Conservation (phyloP, 2,329 filamentous ascomycete species). For the Colletotrichum horii region DNA sequence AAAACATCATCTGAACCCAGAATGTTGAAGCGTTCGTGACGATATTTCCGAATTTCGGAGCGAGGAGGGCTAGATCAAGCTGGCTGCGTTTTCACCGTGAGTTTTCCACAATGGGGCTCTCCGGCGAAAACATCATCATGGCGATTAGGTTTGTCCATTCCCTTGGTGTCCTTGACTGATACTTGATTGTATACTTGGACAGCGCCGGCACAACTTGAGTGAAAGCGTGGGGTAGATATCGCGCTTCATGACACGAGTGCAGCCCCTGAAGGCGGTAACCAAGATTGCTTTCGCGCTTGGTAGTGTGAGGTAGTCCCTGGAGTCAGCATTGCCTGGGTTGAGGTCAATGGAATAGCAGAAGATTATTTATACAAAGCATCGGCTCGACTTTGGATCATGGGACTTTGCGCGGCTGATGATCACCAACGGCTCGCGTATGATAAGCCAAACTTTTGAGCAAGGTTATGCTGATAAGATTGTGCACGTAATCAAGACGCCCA, state of each 20-base stretch:
- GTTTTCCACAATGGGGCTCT: rapidly evolving
- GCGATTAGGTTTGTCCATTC: neutral
- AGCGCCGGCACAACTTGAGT: neutral
- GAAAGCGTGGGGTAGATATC: neutral
- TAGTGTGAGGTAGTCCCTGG: neutral
- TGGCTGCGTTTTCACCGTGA: rapidly evolving
- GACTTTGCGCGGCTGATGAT: neutral
- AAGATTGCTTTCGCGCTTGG: neutral
- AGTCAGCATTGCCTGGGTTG: neutral
- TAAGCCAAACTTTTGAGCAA: neutral
- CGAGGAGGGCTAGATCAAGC: neutral
- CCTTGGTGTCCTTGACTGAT: neutral
- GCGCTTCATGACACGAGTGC: neutral
- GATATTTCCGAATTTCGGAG: no score
- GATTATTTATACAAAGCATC: neutral
- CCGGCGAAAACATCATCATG: neutral
- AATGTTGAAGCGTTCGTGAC: no score
- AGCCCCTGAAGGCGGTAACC: neutral
- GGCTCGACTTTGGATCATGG: neutral
- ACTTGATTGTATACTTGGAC: neutral
- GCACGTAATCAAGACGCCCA: neutral
- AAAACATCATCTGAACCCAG: no score
- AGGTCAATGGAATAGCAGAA: neutral
- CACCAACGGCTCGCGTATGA: neutral
- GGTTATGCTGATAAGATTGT: no score